These are phyloP conservation scores for Arthrobotrys iridis DNA, from an alignment of 2,329 filamentous ascomycete genomes.

Conservation along the genomic window DNA sequence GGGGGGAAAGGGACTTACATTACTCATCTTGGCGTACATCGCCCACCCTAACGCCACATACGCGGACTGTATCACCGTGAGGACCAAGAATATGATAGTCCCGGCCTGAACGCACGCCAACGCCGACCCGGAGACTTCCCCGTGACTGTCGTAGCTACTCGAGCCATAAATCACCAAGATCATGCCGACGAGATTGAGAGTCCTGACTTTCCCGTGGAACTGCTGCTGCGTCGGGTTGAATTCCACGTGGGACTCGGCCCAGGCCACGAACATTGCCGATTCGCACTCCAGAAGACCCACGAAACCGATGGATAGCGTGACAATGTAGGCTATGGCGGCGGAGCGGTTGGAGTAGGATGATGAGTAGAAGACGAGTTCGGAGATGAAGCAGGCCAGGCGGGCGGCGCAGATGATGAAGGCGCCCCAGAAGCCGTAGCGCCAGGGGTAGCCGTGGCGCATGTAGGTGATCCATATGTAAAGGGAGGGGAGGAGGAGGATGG, in stretches of 20 bases:
- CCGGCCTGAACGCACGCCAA: conserved; percentile 40
- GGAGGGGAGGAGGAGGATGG: conserved; percentile 40
- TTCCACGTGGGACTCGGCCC: conserved; percentile 39
- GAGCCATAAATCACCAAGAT: conserved; percentile 38
- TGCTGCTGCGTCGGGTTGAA: conserved; percentile 26
- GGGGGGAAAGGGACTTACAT: not conserved
- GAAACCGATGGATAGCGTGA: conserved; percentile 48
- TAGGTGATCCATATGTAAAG: conserved; percentile 43
- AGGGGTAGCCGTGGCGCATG: conserved; percentile 43
- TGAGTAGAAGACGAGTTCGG: conserved; percentile 50
- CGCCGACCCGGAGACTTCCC: not conserved
- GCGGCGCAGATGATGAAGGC: conserved; percentile 46
- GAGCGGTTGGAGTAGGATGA: conserved; percentile 31
- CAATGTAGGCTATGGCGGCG: conserved; percentile 40
- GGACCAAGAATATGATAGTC: conserved; percentile 40
- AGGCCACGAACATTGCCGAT: conserved; percentile 39
- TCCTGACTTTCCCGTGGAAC: conserved; percentile 38
- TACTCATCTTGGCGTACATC: not conserved
- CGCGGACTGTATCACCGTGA: conserved; percentile 36
- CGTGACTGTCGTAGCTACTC: conserved; percentile 1
- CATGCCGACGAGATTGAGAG: conserved; percentile 40
- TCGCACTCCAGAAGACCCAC: conserved; percentile 47
- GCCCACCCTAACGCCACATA: conserved; percentile 33
- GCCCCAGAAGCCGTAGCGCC: conserved; percentile 53
- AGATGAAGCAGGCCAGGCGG: conserved; percentile 49